Evolutionary conservation across 1,284 basidiomycete species (phyloP), one percentile per base, ranked within the genome.

Genomic region (Ganoderma sinense): DNA sequence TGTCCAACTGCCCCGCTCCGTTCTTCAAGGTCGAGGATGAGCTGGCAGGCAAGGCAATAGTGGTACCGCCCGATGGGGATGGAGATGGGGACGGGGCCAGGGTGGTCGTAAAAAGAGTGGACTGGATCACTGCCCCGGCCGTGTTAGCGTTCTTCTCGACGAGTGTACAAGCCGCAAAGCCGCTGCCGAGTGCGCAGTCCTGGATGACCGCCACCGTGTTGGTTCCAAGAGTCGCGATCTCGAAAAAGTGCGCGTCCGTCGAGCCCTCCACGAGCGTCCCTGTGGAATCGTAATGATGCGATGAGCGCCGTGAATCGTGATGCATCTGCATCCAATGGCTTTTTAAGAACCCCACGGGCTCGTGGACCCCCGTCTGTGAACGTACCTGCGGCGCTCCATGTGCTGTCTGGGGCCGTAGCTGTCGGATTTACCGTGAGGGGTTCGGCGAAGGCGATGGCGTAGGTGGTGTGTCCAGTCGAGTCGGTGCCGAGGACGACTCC

Each of bases 201-300:
- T 53, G 23, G 26, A 6, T 29, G 51, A 53, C 4, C 23, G n/a
- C n/a, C 20, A 14, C n/a, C 11, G 36, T 26, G n/a, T 60, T 2
- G 58, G 20, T n/a, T 26, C 10, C 36, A 20, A 26, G 20, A 6
- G 33, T 60, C 33, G 53, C 13, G 11, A 23, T 33, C 26, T 48
- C 18, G 45, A 63, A 20, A 4, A 63, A 11, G 13, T 63, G 62
- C 11, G 62, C 62, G 13, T 63, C 62, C 4, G 62, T 51, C 16
- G 62, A 51, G 33, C 62, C 62, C 45, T 63, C 62, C 33, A 63
- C 45, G n/a, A 63, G 62, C 13, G 62, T 63, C 18, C n/a, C 62
- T 63, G n/a, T 23, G 14, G 5, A n/a, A 5, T 2, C 11, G 26
- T 18, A 4, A 13, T 45, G 43, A 48, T 18, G 16, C 16, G n/a